A percentile compares a stretch with the other conserved stretches of the same genome.
phyloP scores from a whole-genome alignment of 2,329 filamentous ascomycete species.

The Xylaria sp. region DNA sequence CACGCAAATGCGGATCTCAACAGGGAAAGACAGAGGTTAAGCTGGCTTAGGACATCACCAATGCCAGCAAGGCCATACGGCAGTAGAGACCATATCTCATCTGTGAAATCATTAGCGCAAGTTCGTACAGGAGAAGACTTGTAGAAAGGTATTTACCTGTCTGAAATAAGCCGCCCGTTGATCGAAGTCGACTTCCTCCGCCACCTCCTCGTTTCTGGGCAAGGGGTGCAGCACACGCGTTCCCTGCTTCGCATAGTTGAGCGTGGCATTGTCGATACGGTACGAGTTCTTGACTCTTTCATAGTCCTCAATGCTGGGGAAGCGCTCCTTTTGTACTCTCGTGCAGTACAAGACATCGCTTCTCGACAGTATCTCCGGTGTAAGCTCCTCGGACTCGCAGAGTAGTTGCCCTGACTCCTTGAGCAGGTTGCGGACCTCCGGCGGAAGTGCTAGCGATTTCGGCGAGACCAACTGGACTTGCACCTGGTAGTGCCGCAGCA shows the following conservation, averaged over 20 bases:
- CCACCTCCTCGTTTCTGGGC: constrained; percentile 89
- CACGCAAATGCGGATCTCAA: not conserved
- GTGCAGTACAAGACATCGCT: constrained; percentile 97
- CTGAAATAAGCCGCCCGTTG: constrained; percentile 96
- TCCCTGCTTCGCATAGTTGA: constrained; percentile 87
- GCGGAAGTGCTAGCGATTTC: constrained; percentile 74
- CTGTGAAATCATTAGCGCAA: constrained; percentile 56
- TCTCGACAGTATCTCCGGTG: constrained; percentile 80
- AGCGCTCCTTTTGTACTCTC: constrained; percentile 93
- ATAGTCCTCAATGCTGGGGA: constrained; percentile 78
- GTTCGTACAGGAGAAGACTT: not conserved
- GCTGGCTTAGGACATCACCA: constrained; percentile 72
- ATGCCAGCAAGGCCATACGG: constrained; percentile 93
- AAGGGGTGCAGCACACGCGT: constrained; percentile 97
- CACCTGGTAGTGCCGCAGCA: constrained; percentile 95
- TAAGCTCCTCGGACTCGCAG: constrained; percentile 75
- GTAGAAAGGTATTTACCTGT: constrained; percentile 74
- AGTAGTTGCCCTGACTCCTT: constrained; percentile 75
- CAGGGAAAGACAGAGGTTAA: constrained; percentile 7
- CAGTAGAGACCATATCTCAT: constrained; percentile 98
- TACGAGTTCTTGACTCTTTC: constrained; percentile 87
- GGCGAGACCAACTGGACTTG: constrained; percentile 90
- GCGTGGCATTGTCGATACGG: constrained; percentile 84
- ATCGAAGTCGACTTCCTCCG: constrained; percentile 96
- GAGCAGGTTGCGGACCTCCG: constrained; percentile 73